A percentile compares a stretch with the other conserved stretches of the same genome.
Conservation (phyloP, 306 rosid species). For the Boehmeria nivea region DNA sequence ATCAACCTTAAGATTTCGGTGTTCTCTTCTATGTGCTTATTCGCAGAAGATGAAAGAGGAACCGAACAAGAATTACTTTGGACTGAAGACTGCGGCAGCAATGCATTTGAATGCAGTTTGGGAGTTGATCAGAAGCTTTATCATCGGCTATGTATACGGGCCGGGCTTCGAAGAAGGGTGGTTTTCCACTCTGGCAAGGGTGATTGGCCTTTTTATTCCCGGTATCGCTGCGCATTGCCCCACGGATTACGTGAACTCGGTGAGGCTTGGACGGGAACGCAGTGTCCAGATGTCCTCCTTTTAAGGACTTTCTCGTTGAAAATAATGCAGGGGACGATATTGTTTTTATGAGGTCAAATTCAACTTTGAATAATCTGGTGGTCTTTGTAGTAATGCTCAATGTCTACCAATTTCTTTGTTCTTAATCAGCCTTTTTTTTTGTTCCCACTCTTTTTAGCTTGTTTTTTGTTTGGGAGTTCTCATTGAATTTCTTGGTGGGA, state of each 20-base stretch:
- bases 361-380: too few species aligned
- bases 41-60: conserved; percentile 53
- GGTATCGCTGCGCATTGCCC: conserved; percentile 63
- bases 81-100: conserved; percentile 34
- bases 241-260: conserved; percentile 50
- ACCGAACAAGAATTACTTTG: conserved; percentile 64
- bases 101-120: conserved; percentile 55
- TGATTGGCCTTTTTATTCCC: conserved; percentile 57
- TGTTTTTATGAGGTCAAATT: too few species aligned
- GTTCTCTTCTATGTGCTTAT: too few species aligned
- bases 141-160: conserved; percentile 52
- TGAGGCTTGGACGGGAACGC: conserved; percentile 50
- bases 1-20: too few species aligned
- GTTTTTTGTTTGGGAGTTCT: neutral
- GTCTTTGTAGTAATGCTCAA: too few species aligned
- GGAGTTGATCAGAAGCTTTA: conserved; percentile 61
- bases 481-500: conserved; percentile 7
- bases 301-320: conserved; percentile 1
- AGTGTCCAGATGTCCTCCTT: conserved; percentile 32
- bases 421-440: too few species aligned
- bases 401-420: neutral
- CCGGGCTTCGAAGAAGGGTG: conserved; percentile 60
- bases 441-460: neutral
- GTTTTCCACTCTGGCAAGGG: conserved; percentile 42
- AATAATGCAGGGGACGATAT: too few species aligned